Conservation (phyloP, 495 filamentous ascomycete species). For the Filosporella fistucella region DNA sequence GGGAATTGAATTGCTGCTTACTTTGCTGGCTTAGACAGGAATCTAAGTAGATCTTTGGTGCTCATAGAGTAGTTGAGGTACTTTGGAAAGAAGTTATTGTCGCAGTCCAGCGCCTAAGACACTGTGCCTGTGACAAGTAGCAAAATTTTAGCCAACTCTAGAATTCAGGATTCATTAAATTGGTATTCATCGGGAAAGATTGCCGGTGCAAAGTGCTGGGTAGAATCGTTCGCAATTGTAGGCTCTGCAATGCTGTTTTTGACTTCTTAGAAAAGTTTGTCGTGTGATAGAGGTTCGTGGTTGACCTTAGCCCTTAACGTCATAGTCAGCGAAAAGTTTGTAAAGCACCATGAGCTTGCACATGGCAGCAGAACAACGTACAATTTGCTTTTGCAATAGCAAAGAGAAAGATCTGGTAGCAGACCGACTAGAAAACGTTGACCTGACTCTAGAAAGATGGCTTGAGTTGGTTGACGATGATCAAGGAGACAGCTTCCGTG, state of each 20-base stretch:
- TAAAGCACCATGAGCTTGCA: not conserved
- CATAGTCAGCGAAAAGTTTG: not conserved
- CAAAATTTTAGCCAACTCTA: constrained; percentile 1
- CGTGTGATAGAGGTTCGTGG: too few species aligned
- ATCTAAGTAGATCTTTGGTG: constrained; percentile 86
- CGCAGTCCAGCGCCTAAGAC: constrained; percentile 18
- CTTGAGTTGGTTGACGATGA: too few species aligned
- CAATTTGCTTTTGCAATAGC: not conserved
- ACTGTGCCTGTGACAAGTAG: constrained; percentile 11
- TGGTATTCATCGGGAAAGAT: too few species aligned
- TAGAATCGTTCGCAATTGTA: not conserved
- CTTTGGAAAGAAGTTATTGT: constrained; percentile 3
- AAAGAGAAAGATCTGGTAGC: too few species aligned
- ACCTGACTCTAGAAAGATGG: too few species aligned
- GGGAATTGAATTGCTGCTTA: too few species aligned
- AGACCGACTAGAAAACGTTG: too few species aligned
- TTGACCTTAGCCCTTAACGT: not conserved
- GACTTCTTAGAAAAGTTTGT: too few species aligned
- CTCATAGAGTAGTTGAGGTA: constrained; percentile 67
- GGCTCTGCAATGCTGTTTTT: not conserved
- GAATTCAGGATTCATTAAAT: constrained; percentile 8
- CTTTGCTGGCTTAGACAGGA: constrained; percentile 96
- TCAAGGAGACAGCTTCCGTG: too few species aligned
- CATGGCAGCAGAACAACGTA: not conserved
- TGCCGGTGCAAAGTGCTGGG: not conserved